Conservation (phyloP, 1,284 basidiomycete genomes). For the Cryptococcus floricola region DNA sequence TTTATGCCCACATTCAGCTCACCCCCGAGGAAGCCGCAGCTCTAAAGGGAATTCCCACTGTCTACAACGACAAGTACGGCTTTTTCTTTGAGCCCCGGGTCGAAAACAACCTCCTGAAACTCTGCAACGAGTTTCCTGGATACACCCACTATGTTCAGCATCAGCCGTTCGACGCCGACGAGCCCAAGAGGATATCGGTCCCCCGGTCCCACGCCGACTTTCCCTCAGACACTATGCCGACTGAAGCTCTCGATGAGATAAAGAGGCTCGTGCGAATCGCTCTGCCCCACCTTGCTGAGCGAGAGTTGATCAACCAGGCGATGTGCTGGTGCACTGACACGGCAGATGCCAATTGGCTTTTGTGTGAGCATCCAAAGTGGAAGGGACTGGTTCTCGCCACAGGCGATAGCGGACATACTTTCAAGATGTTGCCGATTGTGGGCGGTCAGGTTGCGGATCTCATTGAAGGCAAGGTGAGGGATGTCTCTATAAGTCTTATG, state of each 20-base stretch:
- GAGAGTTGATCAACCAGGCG: constrained; percentile 30
- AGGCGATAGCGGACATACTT: constrained; percentile 37
- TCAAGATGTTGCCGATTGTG: constrained; percentile 49
- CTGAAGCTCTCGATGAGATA: constrained; percentile 24
- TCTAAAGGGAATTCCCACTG: constrained; percentile 28
- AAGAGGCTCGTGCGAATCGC: constrained; percentile 26
- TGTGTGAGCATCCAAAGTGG: constrained; percentile 37
- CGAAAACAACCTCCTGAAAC: constrained; percentile 25
- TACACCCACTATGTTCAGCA: constrained; percentile 22
- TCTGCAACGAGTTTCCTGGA: constrained; percentile 40
- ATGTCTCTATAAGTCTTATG: neutral
- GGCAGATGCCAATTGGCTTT: constrained; percentile 32
- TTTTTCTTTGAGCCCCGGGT: constrained; percentile 35
- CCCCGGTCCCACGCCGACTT: constrained; percentile 44
- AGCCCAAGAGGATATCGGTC: constrained; percentile 27
- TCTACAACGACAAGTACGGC: constrained; percentile 32
- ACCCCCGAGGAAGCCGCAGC: constrained; percentile 36
- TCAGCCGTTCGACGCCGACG: constrained; percentile 22
- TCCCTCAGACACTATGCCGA: constrained; percentile 42
- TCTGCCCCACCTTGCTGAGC: constrained; percentile 32
- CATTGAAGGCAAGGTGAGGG: constrained; percentile 33
- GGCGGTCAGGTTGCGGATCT: constrained; percentile 45
- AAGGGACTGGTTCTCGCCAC: constrained; percentile 34
- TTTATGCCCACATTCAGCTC: constrained; percentile 44
- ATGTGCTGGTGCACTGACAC: constrained; percentile 49